phyloP scores from a whole-genome alignment of 2,329 filamentous ascomycete species.

The Epichloe gansuensis region DNA sequence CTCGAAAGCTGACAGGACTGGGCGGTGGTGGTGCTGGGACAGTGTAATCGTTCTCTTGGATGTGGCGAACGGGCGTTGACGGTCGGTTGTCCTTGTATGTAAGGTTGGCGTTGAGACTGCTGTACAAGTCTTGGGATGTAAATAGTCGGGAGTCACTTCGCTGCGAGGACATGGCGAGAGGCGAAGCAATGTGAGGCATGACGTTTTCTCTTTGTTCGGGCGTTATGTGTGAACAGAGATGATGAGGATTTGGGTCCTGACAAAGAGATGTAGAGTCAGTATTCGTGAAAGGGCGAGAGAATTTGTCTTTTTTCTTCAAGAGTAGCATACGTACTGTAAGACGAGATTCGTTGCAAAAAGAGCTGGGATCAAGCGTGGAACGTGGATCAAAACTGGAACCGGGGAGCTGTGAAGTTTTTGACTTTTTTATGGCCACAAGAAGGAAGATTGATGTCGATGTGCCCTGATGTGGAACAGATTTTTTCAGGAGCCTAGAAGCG shows the following conservation, averaged over 20 bases:
- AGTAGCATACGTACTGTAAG: background rate
- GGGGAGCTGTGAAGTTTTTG: background rate
- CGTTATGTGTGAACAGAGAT: background rate
- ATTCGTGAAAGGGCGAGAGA: background rate
- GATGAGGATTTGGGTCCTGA: background rate
- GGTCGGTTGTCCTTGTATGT: slow-evolving; percentile 30
- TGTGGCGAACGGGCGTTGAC: slow-evolving; percentile 35
- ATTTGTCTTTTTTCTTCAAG: background rate
- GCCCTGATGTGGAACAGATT: background rate
- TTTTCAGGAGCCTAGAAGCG: background rate
- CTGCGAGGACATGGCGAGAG: slow-evolving; percentile 35
- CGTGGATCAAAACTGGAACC: background rate
- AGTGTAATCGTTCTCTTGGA: slow-evolving; percentile 47
- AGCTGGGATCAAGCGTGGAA: background rate
- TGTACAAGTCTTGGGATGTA: slow-evolving; percentile 38
- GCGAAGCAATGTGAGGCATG: slow-evolving; percentile 29
- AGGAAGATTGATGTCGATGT: background rate
- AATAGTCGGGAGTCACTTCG: slow-evolving; percentile 31
- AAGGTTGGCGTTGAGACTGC: slow-evolving; percentile 40
- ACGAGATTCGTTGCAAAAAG: background rate
- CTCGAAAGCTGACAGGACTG: slow-evolving; percentile 49
- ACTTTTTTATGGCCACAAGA: background rate
- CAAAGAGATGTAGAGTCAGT: background rate
- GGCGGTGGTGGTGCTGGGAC: slow-evolving; percentile 55
- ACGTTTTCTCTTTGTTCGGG: slow-evolving; percentile 7